Base-by-base conservation (phyloP, 139 green algal species). In the Picochlorum sp. region DNA sequence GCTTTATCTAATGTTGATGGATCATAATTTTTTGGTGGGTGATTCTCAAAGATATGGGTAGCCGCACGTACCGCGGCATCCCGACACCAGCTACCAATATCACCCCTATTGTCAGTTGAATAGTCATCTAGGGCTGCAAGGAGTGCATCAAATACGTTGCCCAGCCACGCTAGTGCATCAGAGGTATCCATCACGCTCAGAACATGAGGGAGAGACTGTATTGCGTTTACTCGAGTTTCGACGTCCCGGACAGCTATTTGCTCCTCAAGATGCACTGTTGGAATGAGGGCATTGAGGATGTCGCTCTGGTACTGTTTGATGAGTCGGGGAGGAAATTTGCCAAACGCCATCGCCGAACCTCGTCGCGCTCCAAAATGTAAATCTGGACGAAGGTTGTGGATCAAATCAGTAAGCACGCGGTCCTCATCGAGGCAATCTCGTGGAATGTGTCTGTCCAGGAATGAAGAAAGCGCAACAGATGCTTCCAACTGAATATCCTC, bases 21-120 rank as follows among this genome's bases (percentile, higher is more conserved):
- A 41, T 41, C 34, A 41, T 41, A 41, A 6, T 41, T 4, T 11
- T 41, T 41, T 41, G 34, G 34, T 41, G 34, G 34, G 8, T 41
- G 34, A 41, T 41, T 11, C 6, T 41, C 20, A 32, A 85, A 54
- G 21, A 82, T 20, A 1, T 4, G 14, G 3, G 57, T 45, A 30
- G 92, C 41, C 1, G 47, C 63, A 18, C 74, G 58, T 77, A 97
- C 94, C 13, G 88, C 85, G 6, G 87, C 90, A 67, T 95, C 86
- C 0, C 94, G 76, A 66, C 97, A 88, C 87, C 88, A 96, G 69
- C 82, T 92, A 24, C 94, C 94, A 47, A 98, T 88, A 60, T 99
- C 94, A 0, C 94, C 94, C 6, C 90, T 78, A 69, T 95, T 91
- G 80, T 99, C 94, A 7, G 79, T 85, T 44, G 76, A 86, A 78